Evolutionary conservation across 208 protist species (phyloP), one percentile per base, ranked within the genome.

Genomic region (Wallacemonas collosoma): DNA sequence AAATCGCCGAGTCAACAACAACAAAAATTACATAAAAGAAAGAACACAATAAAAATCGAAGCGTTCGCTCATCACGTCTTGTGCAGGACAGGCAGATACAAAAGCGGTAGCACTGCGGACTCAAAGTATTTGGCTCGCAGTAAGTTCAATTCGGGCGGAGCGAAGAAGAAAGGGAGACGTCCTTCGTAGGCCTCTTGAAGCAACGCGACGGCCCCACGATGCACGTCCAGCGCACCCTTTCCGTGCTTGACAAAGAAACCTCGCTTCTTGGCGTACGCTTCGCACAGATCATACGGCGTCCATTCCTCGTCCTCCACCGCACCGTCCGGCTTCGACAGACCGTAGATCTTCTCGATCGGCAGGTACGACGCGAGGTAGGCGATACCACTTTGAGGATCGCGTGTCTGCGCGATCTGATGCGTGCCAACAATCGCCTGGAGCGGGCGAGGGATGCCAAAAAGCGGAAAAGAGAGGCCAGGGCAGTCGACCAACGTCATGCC

Each of bases 401-500:
- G 75, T 9, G 98, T 97, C 75, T 99, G 98, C 2, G 98, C 96
- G 36, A 99, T 97, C 64, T 98, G 97, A 56, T 97, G 98, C 38
- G 98, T 86, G 54, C 98, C 98, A 51, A 95, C 80, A 5, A 99
- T 76, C 7, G 98, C 94, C 82, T 99, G 95, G n/a, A 98, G 71
- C 0, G 82, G 72, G 1, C 80, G 85, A 14, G 90, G 91, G 2
- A 98, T 47, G 17, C 86, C 92, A 57, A 86, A 81, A 12, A 91
- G 80, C 14, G 98, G 97, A 65, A 98, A 97, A 3, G 93, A 91
- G 3, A 99, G 77, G 6, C 98, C 98, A 0, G 98, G 98, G 71
- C 94, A 98, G 83, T 99, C 98, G 48, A 98, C 93, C 9, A 99
- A 82, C 7, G 90, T 87, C 64, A 99, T 72, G 35, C 78, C 44